Percentiles rank a stretch among this genome's conserved stretches.
Evolutionary conservation across 2,329 filamentous ascomycete genomes (phyloP).

Genomic region (Penicillium sp.): DNA sequence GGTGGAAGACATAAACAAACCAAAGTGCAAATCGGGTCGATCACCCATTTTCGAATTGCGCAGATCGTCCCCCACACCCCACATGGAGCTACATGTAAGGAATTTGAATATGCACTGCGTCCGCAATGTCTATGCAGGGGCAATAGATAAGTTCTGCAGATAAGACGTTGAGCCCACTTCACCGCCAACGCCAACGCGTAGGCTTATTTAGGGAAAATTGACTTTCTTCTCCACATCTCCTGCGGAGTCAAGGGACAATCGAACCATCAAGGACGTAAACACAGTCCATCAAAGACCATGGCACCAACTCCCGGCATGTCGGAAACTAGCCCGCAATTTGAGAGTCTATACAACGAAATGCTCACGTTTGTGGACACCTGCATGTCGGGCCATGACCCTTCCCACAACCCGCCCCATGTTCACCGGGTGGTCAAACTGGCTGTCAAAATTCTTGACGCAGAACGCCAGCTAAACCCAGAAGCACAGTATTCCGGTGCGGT

Average conservation of each 20-base stretch:
- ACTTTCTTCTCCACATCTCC: background rate
- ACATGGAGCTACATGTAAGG: background rate
- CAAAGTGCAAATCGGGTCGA: background rate
- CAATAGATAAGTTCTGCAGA: background rate
- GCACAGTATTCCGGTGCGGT: conserved; percentile 53
- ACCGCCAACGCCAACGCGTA: background rate
- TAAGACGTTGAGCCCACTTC: background rate
- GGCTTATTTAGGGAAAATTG: background rate
- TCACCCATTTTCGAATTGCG: background rate
- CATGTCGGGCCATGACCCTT: conserved; percentile 76
- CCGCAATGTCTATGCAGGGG: background rate
- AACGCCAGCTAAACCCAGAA: conserved; percentile 37
- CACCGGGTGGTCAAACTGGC: conserved; percentile 75
- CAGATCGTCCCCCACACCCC: background rate
- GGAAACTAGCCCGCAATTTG: conserved; percentile 23
- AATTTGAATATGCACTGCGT: background rate
- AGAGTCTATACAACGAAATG: conserved; percentile 56
- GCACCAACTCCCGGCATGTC: conserved; percentile 6
- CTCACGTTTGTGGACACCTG: conserved; percentile 67
- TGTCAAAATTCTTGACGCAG: conserved; percentile 60
- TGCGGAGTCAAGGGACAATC: background rate
- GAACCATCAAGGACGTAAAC: background rate
- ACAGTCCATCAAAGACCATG: background rate
- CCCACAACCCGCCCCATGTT: conserved; percentile 86
- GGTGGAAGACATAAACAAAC: background rate